Evolutionary conservation across 1,139 yeast genomes (phyloP).

Genomic region (Hyphopichia burtonii): DNA sequence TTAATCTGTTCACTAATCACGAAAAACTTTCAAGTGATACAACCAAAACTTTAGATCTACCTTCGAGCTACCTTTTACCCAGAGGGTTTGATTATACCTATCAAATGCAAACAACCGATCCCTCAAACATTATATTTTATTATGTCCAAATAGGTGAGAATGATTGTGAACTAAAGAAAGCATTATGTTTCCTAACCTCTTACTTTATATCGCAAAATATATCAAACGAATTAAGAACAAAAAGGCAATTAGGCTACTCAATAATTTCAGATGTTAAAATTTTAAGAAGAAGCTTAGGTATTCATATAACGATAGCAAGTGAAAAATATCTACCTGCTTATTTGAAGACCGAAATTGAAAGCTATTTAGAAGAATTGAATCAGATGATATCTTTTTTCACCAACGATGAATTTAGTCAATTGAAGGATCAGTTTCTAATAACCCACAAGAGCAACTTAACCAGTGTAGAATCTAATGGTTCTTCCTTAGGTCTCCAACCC

Average conservation of each 20-base stretch:
- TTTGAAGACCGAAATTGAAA: conserved; percentile 45
- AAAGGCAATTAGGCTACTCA: conserved; percentile 45
- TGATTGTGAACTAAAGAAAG: conserved; percentile 24
- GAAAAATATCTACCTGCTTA: conserved; percentile 32
- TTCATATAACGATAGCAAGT: conserved; percentile 55
- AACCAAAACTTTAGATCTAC: conserved; percentile 11
- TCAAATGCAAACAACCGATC: conserved; percentile 39
- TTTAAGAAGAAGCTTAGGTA: conserved; percentile 52
- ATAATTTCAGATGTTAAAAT: conserved; percentile 54
- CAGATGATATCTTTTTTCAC: conserved; percentile 15
- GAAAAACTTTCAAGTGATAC: conserved; percentile 4
- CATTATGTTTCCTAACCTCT: conserved; percentile 45
- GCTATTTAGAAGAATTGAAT: conserved; percentile 34
- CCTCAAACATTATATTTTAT: conserved; percentile 47
- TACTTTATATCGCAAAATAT: conserved; percentile 41
- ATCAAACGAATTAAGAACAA: conserved; percentile 47
- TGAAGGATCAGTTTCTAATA: conserved; percentile 34
- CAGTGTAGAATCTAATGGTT: conserved; percentile 17
- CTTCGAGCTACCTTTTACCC: conserved; percentile 34
- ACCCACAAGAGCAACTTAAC: conserved; percentile 8
- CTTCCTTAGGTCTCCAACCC: conserved; percentile 21
- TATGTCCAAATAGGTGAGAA: conserved; percentile 58
- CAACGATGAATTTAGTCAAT: conserved; percentile 28
- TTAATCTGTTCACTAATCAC: conserved; percentile 15
- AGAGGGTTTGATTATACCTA: conserved; percentile 33